Percentiles rank a stretch among this genome's conserved stretches.
Evolutionary conservation across 1,284 basidiomycete species (phyloP).

Genomic region (Coniophora puteana): DNA sequence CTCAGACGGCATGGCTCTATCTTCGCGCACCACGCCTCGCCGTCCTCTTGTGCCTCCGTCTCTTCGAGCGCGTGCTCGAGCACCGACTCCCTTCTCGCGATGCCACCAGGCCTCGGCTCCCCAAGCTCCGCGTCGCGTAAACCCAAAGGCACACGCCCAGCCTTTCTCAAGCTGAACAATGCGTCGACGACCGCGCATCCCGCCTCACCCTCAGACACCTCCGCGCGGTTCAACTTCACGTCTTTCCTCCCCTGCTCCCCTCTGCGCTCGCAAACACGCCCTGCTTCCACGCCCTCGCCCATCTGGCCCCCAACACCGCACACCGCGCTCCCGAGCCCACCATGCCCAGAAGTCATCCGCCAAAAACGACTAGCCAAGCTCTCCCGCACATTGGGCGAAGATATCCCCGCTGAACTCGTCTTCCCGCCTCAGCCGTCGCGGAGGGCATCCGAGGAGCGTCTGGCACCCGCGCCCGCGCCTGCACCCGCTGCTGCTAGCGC

Average conservation of each 20-base stretch:
- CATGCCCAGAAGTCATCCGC: slow-evolving; percentile 19
- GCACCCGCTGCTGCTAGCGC: no score
- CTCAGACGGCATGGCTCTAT: slow-evolving; percentile 33
- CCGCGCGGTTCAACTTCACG: slow-evolving; percentile 3
- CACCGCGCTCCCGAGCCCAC: slow-evolving; percentile 14
- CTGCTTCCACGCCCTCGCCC: slow-evolving; percentile 9
- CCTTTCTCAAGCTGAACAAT: slow-evolving; percentile 21
- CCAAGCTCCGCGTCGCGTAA: slow-evolving; percentile 11
- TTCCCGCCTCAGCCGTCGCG: slow-evolving; percentile 14
- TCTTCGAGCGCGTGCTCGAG: slow-evolving; percentile 8
- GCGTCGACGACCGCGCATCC: no score
- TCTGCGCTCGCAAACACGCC: slow-evolving; percentile 14
- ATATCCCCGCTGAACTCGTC: slow-evolving; percentile 38
- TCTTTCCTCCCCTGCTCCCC: slow-evolving; percentile 8
- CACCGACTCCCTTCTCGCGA: slow-evolving; percentile 6
- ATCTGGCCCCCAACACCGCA: slow-evolving; percentile 15
- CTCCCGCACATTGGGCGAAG: slow-evolving; percentile 38
- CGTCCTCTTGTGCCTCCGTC: slow-evolving; percentile 13
- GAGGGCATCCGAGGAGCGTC: slow-evolving; percentile 17
- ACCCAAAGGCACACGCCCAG: slow-evolving; percentile 15
- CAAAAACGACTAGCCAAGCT: slow-evolving; percentile 41
- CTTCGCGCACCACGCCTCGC: slow-evolving; percentile 20
- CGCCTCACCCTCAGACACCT: slow-evolving; percentile 11
- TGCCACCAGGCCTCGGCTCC: slow-evolving; percentile 20
- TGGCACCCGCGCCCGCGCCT: no score